Evolutionary conservation across 2,329 filamentous ascomycete genomes (phyloP).

Genomic region (Paracorniculantispora psalliotae): DNA sequence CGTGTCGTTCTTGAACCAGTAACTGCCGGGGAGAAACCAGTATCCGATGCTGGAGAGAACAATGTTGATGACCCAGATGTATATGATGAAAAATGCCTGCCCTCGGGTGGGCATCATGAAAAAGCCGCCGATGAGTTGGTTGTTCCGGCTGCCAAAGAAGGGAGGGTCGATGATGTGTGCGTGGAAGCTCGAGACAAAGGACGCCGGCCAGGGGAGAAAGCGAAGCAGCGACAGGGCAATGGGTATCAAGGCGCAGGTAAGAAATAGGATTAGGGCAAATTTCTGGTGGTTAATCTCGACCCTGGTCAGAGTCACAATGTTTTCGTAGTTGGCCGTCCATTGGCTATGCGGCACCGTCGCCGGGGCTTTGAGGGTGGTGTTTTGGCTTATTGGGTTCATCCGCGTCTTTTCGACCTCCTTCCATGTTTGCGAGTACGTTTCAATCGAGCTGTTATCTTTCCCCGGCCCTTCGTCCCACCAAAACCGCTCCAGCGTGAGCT

Average conservation of each 20-base stretch:
- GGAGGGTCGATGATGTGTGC: slow-evolving; percentile 20
- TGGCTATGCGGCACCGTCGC: slow-evolving; percentile 9
- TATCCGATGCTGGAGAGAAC: slow-evolving; percentile 26
- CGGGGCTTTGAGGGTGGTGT: slow-evolving; percentile 15
- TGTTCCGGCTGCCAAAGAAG: slow-evolving; percentile 15
- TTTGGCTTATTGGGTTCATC: neutral
- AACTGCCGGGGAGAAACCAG: slow-evolving; percentile 21
- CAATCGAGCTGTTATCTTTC: slow-evolving; percentile 15
- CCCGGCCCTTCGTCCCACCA: slow-evolving; percentile 18
- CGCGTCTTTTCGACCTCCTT: neutral
- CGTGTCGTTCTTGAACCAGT: slow-evolving; percentile 21
- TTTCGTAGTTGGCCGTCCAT: slow-evolving; percentile 14
- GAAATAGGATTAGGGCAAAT: slow-evolving; percentile 24
- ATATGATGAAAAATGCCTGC: slow-evolving; percentile 34
- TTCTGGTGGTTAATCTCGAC: slow-evolving; percentile 16
- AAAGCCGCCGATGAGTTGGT: slow-evolving; percentile 13
- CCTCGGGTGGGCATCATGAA: slow-evolving; percentile 30
- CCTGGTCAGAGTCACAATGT: neutral
- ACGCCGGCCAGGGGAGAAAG: slow-evolving; percentile 20
- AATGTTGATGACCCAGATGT: slow-evolving; percentile 31
- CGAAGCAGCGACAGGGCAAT: slow-evolving; percentile 25
- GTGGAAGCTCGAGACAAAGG: slow-evolving; percentile 11
- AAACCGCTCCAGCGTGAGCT: slow-evolving; percentile 17
- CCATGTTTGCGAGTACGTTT: slow-evolving; percentile 9
- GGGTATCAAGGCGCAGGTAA: slow-evolving; percentile 19